These are phyloP conservation scores for Rhizoclosmatium sp. DNA, from an alignment of 192 early-diverging fungal species.

Conservation along the genomic window DNA sequence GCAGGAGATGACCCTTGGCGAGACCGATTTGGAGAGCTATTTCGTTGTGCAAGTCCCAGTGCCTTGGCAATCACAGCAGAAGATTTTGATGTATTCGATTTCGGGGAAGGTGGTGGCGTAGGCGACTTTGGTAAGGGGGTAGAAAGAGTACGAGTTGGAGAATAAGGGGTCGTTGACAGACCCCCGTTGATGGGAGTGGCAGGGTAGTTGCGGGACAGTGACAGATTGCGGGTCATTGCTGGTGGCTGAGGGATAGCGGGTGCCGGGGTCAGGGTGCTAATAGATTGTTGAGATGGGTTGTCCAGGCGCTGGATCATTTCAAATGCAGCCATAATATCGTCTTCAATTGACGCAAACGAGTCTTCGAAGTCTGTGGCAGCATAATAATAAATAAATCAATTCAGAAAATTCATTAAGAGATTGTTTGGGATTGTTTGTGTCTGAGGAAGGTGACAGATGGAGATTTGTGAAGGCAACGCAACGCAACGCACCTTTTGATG, in stretches of 20 bases:
- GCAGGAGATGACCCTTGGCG: too few species aligned
- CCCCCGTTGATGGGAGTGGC: background rate
- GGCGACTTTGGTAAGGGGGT: background rate
- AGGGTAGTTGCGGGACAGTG: too few species aligned
- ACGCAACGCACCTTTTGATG: too few species aligned
- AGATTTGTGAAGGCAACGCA: too few species aligned
- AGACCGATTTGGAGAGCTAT: background rate
- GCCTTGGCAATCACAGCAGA: background rate
- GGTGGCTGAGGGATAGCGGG: background rate
- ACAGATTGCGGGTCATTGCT: too few species aligned
- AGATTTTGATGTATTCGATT: background rate
- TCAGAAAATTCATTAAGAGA: too few species aligned
- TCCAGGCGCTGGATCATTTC: conserved; percentile 7
- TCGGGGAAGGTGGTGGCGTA: background rate
- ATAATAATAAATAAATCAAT: too few species aligned
- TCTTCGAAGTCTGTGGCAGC: too few species aligned
- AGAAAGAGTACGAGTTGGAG: background rate
- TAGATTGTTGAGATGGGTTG: background rate
- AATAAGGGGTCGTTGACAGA: conserved; percentile 11
- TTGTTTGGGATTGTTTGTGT: too few species aligned
- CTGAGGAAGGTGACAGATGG: too few species aligned
- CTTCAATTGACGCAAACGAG: conserved; percentile 9
- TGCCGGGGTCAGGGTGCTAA: background rate
- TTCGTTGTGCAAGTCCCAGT: background rate
- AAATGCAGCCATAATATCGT: conserved; percentile 34